These are phyloP conservation scores for Cadophora gregata DNA, from an alignment of 2,329 filamentous ascomycete genomes.

Conservation along the genomic window DNA sequence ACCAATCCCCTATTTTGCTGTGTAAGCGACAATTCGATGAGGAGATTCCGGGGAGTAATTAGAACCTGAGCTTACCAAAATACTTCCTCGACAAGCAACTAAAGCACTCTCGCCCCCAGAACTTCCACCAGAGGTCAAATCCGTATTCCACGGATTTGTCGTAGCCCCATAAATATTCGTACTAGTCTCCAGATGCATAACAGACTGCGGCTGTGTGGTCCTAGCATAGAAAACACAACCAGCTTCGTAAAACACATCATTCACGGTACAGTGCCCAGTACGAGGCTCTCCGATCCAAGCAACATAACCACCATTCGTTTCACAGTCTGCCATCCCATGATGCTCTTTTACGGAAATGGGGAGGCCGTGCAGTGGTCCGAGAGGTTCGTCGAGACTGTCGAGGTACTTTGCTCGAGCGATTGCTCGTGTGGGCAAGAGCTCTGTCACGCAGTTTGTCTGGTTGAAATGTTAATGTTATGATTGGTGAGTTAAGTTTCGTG, in stretches of 20 bases:
- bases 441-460: constrained; percentile 37
- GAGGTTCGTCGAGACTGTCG: constrained; percentile 36
- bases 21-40: neutral
- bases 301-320: constrained; percentile 59
- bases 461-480: neutral
- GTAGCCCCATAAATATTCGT: constrained; percentile 64
- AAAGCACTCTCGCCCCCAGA: constrained; percentile 65
- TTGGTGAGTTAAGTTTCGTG: neutral
- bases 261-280: constrained; percentile 47
- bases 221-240: constrained; percentile 71
- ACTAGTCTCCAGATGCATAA: constrained; percentile 55
- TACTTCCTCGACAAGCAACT: constrained; percentile 49
- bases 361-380: constrained; percentile 67
- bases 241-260: constrained; percentile 60
- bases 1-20: constrained; percentile 24
- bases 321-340: constrained; percentile 48
- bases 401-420: constrained; percentile 35
- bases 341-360: constrained; percentile 62
- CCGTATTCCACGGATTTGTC: constrained; percentile 56
- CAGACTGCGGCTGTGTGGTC: constrained; percentile 59
- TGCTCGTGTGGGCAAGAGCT: constrained; percentile 32
- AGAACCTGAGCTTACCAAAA: constrained; percentile 41
- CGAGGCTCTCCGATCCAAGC: constrained; percentile 56
- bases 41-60: neutral
- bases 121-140: constrained; percentile 63